Conservation (phyloP, 2,329 filamentous ascomycete genomes). For the Neurospora sp. region DNA sequence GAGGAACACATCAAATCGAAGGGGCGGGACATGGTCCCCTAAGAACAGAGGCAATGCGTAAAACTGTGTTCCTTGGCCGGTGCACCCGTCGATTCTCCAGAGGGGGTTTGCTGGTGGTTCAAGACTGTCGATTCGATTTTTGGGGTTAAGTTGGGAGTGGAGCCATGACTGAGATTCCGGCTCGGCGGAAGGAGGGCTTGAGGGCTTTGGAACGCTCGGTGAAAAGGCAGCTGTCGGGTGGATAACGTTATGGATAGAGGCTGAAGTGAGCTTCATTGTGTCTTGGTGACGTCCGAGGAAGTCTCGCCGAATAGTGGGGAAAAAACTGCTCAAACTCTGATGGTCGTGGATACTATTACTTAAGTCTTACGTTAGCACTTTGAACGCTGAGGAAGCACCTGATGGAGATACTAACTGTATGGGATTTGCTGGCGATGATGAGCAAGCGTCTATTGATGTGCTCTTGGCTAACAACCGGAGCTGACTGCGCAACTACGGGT, state of each 20-base stretch:
- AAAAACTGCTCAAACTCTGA: neutral
- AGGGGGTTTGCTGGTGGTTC: conserved; percentile 31
- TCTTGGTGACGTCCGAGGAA: neutral
- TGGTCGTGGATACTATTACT: neutral
- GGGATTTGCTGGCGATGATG: neutral
- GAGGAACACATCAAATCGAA: conserved; percentile 49
- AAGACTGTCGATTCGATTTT: conserved; percentile 50
- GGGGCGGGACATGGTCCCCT: conserved; percentile 29
- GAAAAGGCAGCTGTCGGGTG: conserved; percentile 47
- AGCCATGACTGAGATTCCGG: conserved; percentile 28
- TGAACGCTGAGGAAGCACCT: neutral
- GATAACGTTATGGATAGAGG: conserved; percentile 43
- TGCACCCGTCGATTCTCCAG: conserved; percentile 51
- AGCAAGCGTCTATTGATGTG: neutral
- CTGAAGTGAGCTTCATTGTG: conserved; percentile 43
- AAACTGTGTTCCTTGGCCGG: conserved; percentile 45
- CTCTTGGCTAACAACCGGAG: neutral
- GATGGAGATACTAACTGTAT: neutral
- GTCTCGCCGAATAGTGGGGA: neutral
- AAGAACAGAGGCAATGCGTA: conserved; percentile 46
- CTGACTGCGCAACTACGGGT: neutral
- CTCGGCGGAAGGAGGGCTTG: neutral
- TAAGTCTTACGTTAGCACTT: neutral
- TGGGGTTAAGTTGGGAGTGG: conserved; percentile 44
- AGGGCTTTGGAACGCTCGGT: conserved; percentile 5